Conservation (phyloP, 2,329 filamentous ascomycete species). For the Tolypocladium paradoxum region DNA sequence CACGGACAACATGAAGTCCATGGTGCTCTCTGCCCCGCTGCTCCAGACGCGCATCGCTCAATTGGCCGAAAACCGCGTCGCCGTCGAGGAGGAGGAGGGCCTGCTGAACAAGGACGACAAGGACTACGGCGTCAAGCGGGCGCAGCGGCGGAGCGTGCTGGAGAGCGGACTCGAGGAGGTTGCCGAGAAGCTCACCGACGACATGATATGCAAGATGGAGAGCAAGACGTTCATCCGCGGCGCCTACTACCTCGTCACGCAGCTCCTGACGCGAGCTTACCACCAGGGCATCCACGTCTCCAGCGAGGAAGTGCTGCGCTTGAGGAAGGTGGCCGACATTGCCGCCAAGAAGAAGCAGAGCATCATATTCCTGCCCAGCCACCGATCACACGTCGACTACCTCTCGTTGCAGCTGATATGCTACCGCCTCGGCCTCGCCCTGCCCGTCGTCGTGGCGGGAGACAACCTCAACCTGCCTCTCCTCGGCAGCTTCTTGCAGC, state of each 20-base stretch:
- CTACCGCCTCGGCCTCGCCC: conserved; percentile 77
- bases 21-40: conserved; percentile 65
- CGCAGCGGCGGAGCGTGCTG: conserved; percentile 51
- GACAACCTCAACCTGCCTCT: conserved; percentile 94
- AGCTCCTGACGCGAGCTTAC: conserved; percentile 84
- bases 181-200: conserved; percentile 75
- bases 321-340: conserved; percentile 71
- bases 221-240: conserved; percentile 84
- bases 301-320: conserved; percentile 78
- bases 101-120: conserved; percentile 46
- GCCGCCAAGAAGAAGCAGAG: conserved; percentile 84
- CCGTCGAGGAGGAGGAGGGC: conserved; percentile 67
- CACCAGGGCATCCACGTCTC: conserved; percentile 96
- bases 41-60: conserved; percentile 65
- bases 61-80: conserved; percentile 63
- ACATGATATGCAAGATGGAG: conserved; percentile 99
- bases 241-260: conserved; percentile 82
- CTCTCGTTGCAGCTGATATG: conserved; percentile 92
- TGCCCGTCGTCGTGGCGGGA: conserved; percentile 87
- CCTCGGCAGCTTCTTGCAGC: conserved; percentile 81
- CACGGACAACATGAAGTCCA: conserved; percentile 75
- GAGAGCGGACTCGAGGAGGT: conserved; percentile 67
- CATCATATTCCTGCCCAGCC: conserved; percentile 90
- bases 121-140: conserved; percentile 38
- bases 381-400: conserved; percentile 93